A percentile compares a stretch with the other conserved stretches of the same genome.
Evolutionary conservation across 2,329 filamentous ascomycete species (phyloP).

Genomic region (Apiospora hydei): DNA sequence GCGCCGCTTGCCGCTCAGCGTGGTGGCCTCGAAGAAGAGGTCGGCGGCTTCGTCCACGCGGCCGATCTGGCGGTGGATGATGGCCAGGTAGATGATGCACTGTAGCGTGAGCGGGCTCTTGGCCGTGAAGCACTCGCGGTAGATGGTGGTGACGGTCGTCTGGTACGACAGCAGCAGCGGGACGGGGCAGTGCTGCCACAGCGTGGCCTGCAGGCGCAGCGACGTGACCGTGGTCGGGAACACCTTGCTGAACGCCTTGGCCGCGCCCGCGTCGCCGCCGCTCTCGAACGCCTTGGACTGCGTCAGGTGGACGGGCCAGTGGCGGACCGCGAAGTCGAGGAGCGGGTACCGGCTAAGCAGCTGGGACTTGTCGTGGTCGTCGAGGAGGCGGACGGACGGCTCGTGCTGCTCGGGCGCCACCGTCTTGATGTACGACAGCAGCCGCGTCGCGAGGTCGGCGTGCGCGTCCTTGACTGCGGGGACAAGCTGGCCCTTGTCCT

Average conservation of each 20-base stretch:
- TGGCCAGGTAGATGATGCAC: slow-evolving; percentile 31
- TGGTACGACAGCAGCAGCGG: slow-evolving; percentile 41
- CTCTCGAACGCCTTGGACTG: slow-evolving; percentile 26
- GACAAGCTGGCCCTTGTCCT: slow-evolving; percentile 41
- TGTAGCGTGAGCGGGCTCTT: slow-evolving; percentile 31
- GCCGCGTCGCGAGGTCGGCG: slow-evolving; percentile 41
- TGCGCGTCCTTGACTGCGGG: slow-evolving; percentile 43
- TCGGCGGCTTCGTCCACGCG: slow-evolving; percentile 22
- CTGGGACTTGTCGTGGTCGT: slow-evolving; percentile 36
- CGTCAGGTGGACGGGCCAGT: slow-evolving; percentile 34
- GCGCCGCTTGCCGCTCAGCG: slow-evolving; percentile 27
- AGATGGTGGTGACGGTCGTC: slow-evolving; percentile 40
- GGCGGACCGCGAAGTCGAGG: slow-evolving; percentile 34
- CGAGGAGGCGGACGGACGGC: slow-evolving; percentile 40
- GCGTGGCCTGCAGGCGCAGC: slow-evolving; percentile 28
- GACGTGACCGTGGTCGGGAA: slow-evolving; percentile 27
- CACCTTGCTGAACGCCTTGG: slow-evolving; percentile 29
- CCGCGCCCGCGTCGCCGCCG: slow-evolving; percentile 23
- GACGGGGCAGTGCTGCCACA: slow-evolving; percentile 38
- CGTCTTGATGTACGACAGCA: slow-evolving; percentile 45
- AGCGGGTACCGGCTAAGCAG: slow-evolving; percentile 34
- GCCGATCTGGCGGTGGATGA: slow-evolving; percentile 31
- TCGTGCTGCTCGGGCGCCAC: slow-evolving; percentile 41
- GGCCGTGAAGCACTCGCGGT: slow-evolving; percentile 39
- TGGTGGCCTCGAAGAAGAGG: slow-evolving; percentile 31